A percentile compares a stretch with the other conserved stretches of the same genome.
Conservation (phyloP, 2,329 filamentous ascomycete genomes). For the Fusarium sambucinum region DNA sequence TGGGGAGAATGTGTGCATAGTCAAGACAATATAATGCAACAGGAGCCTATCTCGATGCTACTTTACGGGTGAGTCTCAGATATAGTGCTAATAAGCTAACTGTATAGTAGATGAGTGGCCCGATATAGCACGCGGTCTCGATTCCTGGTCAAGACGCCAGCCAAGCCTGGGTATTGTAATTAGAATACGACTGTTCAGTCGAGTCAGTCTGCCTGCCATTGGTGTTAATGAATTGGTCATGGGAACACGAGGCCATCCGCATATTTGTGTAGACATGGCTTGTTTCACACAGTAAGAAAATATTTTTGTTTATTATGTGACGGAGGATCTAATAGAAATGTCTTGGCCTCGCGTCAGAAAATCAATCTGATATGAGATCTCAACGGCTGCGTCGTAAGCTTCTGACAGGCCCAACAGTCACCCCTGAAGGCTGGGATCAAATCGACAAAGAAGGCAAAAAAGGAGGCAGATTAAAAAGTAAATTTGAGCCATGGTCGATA, state of each 20-base stretch:
- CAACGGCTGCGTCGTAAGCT: slow-evolving; percentile 20
- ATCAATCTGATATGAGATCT: slow-evolving; percentile 13
- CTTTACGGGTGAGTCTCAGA: slow-evolving; percentile 10
- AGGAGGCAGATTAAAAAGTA: slow-evolving; percentile 22
- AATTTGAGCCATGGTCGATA: slow-evolving; percentile 40
- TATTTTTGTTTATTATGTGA: not conserved
- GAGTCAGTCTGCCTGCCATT: not conserved
- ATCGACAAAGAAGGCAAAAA: slow-evolving; percentile 19
- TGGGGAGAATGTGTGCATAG: not conserved
- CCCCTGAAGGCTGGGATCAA: not conserved
- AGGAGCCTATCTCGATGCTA: slow-evolving; percentile 11
- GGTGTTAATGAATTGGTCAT: slow-evolving; percentile 5
- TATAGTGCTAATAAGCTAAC: slow-evolving; percentile 6
- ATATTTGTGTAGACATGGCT: not conserved
- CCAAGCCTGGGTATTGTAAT: slow-evolving; percentile 23
- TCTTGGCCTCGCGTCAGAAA: slow-evolving; percentile 5
- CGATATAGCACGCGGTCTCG: slow-evolving; percentile 24
- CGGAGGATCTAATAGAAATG: slow-evolving; percentile 2
- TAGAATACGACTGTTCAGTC: slow-evolving; percentile 26
- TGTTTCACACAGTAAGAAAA: not conserved
- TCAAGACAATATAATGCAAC: not conserved
- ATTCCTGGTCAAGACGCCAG: slow-evolving; percentile 23
- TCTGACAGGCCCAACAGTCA: not conserved
- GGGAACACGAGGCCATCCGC: slow-evolving; percentile 15
- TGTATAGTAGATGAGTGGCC: slow-evolving; percentile 8